Percentiles rank a stretch among this genome's conserved stretches.
These are phyloP conservation scores for Triticum urartu DNA, from an alignment of 176 grass and related monocot species.

Conservation along the genomic window DNA sequence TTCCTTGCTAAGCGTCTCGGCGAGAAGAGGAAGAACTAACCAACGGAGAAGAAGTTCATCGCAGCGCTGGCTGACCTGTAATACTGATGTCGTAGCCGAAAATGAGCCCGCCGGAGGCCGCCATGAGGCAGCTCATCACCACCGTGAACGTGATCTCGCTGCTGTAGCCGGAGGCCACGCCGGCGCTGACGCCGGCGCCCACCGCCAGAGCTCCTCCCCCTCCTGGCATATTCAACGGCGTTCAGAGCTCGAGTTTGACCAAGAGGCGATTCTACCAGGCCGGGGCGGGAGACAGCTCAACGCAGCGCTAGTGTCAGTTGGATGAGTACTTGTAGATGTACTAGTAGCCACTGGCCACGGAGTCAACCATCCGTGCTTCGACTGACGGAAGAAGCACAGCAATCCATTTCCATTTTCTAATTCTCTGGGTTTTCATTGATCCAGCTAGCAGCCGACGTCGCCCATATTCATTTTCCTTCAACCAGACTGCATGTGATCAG, in stretches of 20 bases:
- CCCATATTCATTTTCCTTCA: background rate
- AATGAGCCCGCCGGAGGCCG: conserved; percentile 76
- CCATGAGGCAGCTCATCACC: conserved; percentile 65
- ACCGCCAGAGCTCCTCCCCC: background rate
- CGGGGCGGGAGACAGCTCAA: background rate
- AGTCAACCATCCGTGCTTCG: background rate
- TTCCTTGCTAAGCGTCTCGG: background rate
- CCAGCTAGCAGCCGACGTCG: background rate
- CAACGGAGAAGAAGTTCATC: background rate
- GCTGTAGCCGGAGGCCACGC: conserved; percentile 19
- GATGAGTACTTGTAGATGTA: conserved; percentile 15
- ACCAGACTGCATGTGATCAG: no score
- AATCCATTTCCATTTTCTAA: background rate
- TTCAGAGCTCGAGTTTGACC: background rate
- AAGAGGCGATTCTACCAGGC: background rate
- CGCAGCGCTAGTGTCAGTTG: background rate
- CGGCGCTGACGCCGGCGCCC: background rate
- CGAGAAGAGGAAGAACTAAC: background rate
- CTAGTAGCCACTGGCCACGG: background rate
- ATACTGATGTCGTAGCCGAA: conserved; percentile 82
- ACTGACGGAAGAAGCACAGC: background rate
- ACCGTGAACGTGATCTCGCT: conserved; percentile 59
- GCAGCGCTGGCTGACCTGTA: conserved; percentile 47
- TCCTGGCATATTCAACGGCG: conserved; percentile 9
- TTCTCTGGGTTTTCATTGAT: background rate